Conservation (phyloP, 2,329 filamentous ascomycete species). For the Sclerotiophoma versabilis region DNA sequence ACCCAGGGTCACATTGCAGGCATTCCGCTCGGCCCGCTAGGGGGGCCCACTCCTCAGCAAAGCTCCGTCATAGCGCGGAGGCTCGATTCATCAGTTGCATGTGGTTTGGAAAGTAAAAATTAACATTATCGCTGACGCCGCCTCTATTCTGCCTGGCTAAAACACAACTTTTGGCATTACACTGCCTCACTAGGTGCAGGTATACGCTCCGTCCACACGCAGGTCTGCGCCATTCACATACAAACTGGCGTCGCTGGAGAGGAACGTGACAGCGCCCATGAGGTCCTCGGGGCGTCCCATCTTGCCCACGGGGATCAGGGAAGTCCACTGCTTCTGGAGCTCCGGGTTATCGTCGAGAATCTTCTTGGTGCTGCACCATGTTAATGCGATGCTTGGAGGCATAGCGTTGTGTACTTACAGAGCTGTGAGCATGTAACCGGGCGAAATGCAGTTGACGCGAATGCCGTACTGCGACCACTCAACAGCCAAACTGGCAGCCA, state of each 20-base stretch:
- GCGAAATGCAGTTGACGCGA: slow-evolving; percentile 92
- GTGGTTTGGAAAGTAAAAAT: not conserved
- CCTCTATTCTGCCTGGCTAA: not conserved
- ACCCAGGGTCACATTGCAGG: slow-evolving; percentile 12
- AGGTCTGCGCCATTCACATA: slow-evolving; percentile 71
- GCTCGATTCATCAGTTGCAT: slow-evolving; percentile 6
- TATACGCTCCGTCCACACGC: slow-evolving; percentile 87
- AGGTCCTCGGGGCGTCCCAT: slow-evolving; percentile 92
- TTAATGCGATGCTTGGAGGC: not conserved
- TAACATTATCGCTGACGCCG: not conserved
- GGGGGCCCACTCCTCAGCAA: slow-evolving; percentile 6
- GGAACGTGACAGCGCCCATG: slow-evolving; percentile 89
- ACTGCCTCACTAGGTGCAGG: slow-evolving; percentile 64
- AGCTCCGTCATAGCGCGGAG: slow-evolving; percentile 9
- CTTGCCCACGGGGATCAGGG: slow-evolving; percentile 88
- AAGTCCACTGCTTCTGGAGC: slow-evolving; percentile 88
- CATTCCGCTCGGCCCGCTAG: slow-evolving; percentile 12
- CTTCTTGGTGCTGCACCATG: slow-evolving; percentile 75
- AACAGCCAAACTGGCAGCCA: slow-evolving; percentile 86
- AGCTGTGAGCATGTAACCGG: slow-evolving; percentile 95
- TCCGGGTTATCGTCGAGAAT: slow-evolving; percentile 94
- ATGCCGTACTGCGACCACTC: slow-evolving; percentile 92
- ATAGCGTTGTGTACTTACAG: slow-evolving; percentile 66
- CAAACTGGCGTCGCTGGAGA: slow-evolving; percentile 74
- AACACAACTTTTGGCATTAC: not conserved